Conservation (phyloP, 75 land plant genomes). For the Adiantum capillusveneris region DNA sequence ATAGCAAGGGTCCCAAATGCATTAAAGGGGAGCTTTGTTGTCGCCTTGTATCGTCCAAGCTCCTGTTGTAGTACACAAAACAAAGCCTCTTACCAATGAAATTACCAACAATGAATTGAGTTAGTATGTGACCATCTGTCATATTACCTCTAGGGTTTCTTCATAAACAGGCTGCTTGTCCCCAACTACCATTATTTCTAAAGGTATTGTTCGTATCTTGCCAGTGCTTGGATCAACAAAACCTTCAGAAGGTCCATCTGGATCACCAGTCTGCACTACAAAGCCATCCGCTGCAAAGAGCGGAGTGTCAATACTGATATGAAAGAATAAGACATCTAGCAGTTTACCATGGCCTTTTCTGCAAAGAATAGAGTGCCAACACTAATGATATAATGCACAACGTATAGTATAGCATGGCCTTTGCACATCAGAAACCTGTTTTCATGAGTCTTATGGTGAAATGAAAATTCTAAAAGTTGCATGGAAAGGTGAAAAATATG, state of each 20-base stretch:
- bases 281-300: conserved; percentile 92
- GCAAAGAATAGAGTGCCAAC: no score
- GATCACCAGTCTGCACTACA: conserved; percentile 98
- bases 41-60: conserved; percentile 86
- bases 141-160: conserved; percentile 72
- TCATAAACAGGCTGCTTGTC: conserved; percentile 93
- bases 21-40: conserved; percentile 93
- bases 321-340: no score
- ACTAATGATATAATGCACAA: no score
- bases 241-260: conserved; percentile 97
- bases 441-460: no score
- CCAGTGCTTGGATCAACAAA: conserved; percentile 96
- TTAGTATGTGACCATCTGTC: conserved; percentile 4
- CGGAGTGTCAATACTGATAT: neutral
- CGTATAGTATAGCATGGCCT: no score
- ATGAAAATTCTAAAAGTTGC: no score
- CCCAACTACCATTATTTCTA: conserved; percentile 94
- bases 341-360: no score
- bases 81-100: neutral
- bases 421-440: no score
- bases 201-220: conserved; percentile 68
- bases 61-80: conserved; percentile 40
- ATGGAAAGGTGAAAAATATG: no score
- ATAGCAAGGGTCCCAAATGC: conserved; percentile 99
- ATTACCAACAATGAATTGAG: neutral